Evolutionary conservation across 345 rosid species (phyloP).

Genomic region (Erodium maritimum): DNA sequence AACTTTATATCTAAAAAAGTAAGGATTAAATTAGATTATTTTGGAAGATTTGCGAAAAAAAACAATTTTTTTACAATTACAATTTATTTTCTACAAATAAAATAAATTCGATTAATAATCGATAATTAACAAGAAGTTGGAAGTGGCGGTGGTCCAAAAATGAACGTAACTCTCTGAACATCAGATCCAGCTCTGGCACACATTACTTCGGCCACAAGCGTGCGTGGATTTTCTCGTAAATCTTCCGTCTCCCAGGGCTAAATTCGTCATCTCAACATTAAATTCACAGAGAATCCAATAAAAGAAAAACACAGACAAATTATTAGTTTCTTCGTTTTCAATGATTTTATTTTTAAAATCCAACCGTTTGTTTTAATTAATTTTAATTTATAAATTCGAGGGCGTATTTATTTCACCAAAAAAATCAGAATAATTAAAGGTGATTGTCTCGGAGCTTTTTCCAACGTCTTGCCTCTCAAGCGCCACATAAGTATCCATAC

Average conservation of each 20-base stretch:
- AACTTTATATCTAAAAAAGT: too few species aligned
- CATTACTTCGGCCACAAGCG: background rate
- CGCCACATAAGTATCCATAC: too few species aligned
- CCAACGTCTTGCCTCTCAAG: background rate
- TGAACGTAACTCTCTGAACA: background rate
- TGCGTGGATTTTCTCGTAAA: background rate
- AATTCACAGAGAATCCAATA: too few species aligned
- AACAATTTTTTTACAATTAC: too few species aligned
- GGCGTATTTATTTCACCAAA: background rate
- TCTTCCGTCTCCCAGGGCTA: background rate
- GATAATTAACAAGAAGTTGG: too few species aligned
- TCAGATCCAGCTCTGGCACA: background rate
- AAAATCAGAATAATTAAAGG: background rate
- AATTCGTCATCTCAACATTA: background rate
- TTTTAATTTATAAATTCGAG: background rate
- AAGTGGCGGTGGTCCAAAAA: too few species aligned
- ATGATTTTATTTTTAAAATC: too few species aligned
- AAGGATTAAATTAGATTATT: too few species aligned
- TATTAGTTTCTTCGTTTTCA: too few species aligned
- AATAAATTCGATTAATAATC: too few species aligned
- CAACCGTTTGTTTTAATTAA: background rate
- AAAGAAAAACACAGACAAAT: background rate
- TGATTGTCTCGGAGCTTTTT: background rate
- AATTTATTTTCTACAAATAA: too few species aligned
- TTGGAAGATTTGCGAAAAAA: too few species aligned